These are phyloP conservation scores for Colletotrichum incanum DNA, from an alignment of 2,329 filamentous ascomycete species.

Conservation along the genomic window DNA sequence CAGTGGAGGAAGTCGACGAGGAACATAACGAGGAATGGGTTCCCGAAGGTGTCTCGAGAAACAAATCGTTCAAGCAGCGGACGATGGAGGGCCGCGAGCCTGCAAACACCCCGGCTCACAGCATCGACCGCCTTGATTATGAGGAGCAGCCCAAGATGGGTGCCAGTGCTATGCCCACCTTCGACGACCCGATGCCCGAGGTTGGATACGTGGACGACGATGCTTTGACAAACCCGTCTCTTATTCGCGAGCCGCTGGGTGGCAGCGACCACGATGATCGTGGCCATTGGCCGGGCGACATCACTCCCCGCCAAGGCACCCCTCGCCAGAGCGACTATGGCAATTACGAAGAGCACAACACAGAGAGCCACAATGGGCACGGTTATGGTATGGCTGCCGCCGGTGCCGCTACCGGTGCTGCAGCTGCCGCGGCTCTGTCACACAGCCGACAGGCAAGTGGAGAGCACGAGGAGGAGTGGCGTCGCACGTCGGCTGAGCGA, in stretches of 20 bases:
- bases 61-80: slow-evolving; percentile 78
- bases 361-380: slow-evolving; percentile 34
- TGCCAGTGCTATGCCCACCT: slow-evolving; percentile 79
- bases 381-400: slow-evolving; percentile 65
- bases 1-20: slow-evolving; percentile 52
- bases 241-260: slow-evolving; percentile 82
- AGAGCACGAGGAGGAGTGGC: slow-evolving; percentile 77
- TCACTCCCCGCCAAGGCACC: slow-evolving; percentile 50
- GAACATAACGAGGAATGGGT: slow-evolving; percentile 56
- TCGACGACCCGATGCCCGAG: slow-evolving; percentile 82
- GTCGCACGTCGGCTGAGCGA: slow-evolving; percentile 72
- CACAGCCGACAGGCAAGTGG: slow-evolving; percentile 70
- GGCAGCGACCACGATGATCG: slow-evolving; percentile 55
- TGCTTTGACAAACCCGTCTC: slow-evolving; percentile 86
- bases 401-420: slow-evolving; percentile 68
- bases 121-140: slow-evolving; percentile 70
- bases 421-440: slow-evolving; percentile 61
- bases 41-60: slow-evolving; percentile 69
- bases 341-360: slow-evolving; percentile 49
- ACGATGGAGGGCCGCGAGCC: slow-evolving; percentile 71
- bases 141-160: slow-evolving; percentile 72
- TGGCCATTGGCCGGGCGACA: slow-evolving; percentile 51
- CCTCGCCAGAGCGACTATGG: slow-evolving; percentile 52
- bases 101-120: slow-evolving; percentile 71
- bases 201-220: slow-evolving; percentile 80